Evolutionary conservation across 2,329 filamentous ascomycete genomes (phyloP).

Genomic region (Claviceps lovelessii): DNA sequence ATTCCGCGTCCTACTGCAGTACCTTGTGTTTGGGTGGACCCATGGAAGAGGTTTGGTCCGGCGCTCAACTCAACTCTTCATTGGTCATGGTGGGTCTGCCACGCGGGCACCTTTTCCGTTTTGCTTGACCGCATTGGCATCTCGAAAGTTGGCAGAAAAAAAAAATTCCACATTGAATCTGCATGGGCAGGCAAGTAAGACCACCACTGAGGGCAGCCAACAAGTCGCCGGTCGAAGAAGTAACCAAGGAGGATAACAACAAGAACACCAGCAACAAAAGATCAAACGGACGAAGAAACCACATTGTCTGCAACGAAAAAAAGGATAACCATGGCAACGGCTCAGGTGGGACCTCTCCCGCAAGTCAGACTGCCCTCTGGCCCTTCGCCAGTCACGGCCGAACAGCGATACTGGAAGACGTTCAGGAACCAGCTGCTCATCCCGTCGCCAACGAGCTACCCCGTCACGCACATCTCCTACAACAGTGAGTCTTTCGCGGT

Average conservation of each 20-base stretch:
- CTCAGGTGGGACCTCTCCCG: constrained; percentile 66
- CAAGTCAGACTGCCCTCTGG: constrained; percentile 72
- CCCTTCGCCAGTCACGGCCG: constrained; percentile 70
- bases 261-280: neutral
- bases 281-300: neutral
- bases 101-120: constrained; percentile 3
- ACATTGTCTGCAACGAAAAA: neutral
- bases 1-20: too few species aligned
- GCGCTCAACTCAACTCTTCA: constrained; percentile 5
- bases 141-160: constrained; percentile 15
- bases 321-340: constrained; percentile 37
- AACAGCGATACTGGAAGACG: constrained; percentile 91
- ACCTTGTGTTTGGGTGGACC: too few species aligned
- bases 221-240: neutral
- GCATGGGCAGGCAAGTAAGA: neutral
- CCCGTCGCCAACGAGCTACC: constrained; percentile 77
- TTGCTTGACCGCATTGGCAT: constrained; percentile 11
- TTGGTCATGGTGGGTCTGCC: neutral
- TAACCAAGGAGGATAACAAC: neutral
- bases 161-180: constrained; percentile 13
- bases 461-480: constrained; percentile 80
- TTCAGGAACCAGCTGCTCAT: constrained; percentile 87
- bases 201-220: neutral
- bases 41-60: too few species aligned
- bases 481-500: constrained; percentile 70